phyloP scores from a whole-genome alignment of 352 stramenopile genomes.

The Pythium monospermum region DNA sequence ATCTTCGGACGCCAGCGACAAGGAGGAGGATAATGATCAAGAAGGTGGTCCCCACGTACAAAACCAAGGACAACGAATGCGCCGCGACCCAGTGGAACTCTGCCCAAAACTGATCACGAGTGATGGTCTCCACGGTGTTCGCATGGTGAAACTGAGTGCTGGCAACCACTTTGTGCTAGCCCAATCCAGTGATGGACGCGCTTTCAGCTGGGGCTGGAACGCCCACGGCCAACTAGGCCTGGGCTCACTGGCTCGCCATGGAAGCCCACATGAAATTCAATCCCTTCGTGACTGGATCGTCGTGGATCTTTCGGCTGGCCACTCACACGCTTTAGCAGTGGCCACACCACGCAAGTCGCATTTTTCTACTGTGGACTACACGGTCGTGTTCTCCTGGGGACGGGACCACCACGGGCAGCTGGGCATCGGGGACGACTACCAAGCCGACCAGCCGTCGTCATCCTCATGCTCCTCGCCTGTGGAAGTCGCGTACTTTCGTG shows the following conservation, averaged over 20 bases:
- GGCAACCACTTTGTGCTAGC: slow-evolving; percentile 68
- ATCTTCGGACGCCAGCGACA: background rate
- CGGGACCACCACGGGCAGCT: slow-evolving; percentile 36
- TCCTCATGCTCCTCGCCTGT: too few species aligned
- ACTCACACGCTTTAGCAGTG: slow-evolving; percentile 47
- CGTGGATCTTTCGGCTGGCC: slow-evolving; percentile 42
- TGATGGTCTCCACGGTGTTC: slow-evolving; percentile 7
- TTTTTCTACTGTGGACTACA: slow-evolving; percentile 14
- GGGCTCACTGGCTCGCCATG: slow-evolving; percentile 6
- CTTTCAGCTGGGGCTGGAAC: slow-evolving; percentile 60
- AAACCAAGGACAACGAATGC: too few species aligned
- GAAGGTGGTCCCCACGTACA: background rate
- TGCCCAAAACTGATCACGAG: slow-evolving; percentile 4
- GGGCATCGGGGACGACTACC: slow-evolving; percentile 36
- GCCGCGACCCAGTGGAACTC: slow-evolving; percentile 10
- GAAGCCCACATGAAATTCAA: slow-evolving; percentile 24
- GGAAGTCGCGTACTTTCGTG: slow-evolving; percentile 60
- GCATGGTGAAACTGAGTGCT: slow-evolving; percentile 37
- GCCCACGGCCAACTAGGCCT: slow-evolving; percentile 59
- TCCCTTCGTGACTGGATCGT: slow-evolving; percentile 24
- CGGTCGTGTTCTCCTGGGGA: slow-evolving; percentile 51
- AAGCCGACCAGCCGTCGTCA: too few species aligned
- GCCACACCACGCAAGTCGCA: slow-evolving; percentile 1
- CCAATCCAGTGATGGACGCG: slow-evolving; percentile 26
- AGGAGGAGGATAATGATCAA: background rate